These are phyloP conservation scores for Stellera chamaejasme DNA, from an alignment of 345 rosid species.

Conservation along the genomic window DNA sequence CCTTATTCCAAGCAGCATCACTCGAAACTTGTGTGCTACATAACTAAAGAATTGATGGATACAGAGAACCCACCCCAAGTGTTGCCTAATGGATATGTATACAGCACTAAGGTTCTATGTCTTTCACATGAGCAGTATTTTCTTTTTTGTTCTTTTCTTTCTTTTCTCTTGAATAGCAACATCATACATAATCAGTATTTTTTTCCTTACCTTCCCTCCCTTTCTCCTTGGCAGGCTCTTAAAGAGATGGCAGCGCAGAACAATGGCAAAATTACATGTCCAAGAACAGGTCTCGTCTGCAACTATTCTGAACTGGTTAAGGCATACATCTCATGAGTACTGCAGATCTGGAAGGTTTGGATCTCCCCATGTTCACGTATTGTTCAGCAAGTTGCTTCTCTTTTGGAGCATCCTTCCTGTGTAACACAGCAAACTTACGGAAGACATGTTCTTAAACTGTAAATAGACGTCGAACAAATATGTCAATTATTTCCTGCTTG, in stretches of 20 bases:
- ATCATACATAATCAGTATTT: no score
- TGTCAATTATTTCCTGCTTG: not conserved
- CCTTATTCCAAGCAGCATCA: conserved; percentile 96
- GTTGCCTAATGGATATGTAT: conserved; percentile 90
- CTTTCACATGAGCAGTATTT: not conserved
- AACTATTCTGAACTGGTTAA: conserved; percentile 65
- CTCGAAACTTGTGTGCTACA: conserved; percentile 94
- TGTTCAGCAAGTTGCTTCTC: no score
- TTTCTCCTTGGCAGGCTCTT: conserved; percentile 52
- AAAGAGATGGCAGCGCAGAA: conserved; percentile 87
- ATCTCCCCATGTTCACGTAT: not conserved
- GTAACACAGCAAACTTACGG: not conserved
- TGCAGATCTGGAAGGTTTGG: not conserved
- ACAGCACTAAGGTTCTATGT: conserved; percentile 75
- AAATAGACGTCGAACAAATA: not conserved
- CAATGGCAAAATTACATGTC: conserved; percentile 70
- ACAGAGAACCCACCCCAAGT: conserved; percentile 99
- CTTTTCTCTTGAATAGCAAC: not conserved
- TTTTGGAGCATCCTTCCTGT: no score
- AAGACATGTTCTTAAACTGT: not conserved
- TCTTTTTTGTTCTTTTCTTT: not conserved
- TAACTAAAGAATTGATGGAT: conserved; percentile 93
- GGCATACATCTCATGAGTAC: conserved; percentile 70
- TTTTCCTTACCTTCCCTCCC: not conserved
- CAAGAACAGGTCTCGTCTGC: conserved; percentile 66